phyloP scores from a whole-genome alignment of 768 basidiomycete genomes.

The Trichaptum fuscoviolaceum region DNA sequence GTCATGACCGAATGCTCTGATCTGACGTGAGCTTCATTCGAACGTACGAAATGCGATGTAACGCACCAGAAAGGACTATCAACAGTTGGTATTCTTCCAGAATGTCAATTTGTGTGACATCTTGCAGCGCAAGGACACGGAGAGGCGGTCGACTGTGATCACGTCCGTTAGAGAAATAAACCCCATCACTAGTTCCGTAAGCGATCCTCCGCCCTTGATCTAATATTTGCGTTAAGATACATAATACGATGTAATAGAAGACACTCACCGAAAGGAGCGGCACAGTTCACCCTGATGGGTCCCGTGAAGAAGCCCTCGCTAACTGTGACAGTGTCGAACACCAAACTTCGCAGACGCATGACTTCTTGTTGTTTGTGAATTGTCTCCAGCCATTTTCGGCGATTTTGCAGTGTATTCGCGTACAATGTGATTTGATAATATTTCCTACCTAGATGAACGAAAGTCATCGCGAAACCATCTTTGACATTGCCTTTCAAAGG shows the following conservation, averaged over 20 bases:
- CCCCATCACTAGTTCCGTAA: conserved; percentile 97
- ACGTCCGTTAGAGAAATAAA: conserved; percentile 87
- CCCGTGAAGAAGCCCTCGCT: conserved; percentile 88
- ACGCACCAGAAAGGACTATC: conserved; percentile 93
- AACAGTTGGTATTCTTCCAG: conserved; percentile 93
- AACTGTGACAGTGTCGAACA: conserved; percentile 81
- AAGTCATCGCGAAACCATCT: conserved; percentile 87
- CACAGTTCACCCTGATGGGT: conserved; percentile 87
- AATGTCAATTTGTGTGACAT: conserved; percentile 93
- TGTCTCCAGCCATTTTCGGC: conserved; percentile 91
- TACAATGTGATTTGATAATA: conserved; percentile 89
- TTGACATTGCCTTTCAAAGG: conserved; percentile 52
- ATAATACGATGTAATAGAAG: neutral
- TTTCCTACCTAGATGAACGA: conserved; percentile 89
- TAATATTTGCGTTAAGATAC: conserved; percentile 24
- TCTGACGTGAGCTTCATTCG: neutral
- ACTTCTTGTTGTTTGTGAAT: conserved; percentile 87
- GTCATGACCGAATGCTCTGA: conserved; percentile 93
- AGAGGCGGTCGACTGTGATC: conserved; percentile 76
- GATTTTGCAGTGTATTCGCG: conserved; percentile 77
- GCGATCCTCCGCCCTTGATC: conserved; percentile 81
- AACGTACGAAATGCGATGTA: neutral
- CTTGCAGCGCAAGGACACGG: conserved; percentile 82
- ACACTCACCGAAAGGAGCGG: conserved; percentile 77
- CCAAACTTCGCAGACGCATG: conserved; percentile 75